Conservation (phyloP, 805 yeast genomes). For the Teunomyces barrocoloradensis region DNA sequence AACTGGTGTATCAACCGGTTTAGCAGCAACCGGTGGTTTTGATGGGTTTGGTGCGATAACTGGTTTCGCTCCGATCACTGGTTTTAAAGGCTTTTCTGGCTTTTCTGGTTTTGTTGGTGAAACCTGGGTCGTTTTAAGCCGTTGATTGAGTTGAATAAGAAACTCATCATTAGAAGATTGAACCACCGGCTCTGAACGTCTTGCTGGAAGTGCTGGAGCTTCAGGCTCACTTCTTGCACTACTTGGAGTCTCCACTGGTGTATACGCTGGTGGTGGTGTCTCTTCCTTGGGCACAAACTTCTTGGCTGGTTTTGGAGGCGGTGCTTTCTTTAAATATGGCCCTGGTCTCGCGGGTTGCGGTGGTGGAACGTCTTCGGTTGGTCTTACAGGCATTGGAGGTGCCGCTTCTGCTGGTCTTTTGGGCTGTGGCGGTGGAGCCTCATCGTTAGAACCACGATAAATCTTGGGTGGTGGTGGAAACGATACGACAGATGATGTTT, state of each 20-base stretch:
- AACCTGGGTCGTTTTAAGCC: not conserved
- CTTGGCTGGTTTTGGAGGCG: slow-evolving; percentile 45
- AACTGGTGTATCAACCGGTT: not conserved
- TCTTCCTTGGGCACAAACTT: slow-evolving; percentile 16
- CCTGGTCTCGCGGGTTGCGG: not conserved
- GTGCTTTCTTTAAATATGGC: slow-evolving; percentile 22
- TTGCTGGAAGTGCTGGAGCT: not conserved
- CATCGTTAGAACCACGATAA: slow-evolving; percentile 5
- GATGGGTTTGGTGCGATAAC: slow-evolving; percentile 1
- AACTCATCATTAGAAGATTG: not conserved
- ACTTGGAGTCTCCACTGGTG: slow-evolving; percentile 5
- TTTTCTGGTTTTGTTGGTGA: not conserved
- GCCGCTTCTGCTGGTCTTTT: not conserved
- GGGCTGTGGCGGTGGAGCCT: not conserved
- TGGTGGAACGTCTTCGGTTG: not conserved
- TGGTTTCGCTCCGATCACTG: slow-evolving; percentile 11
- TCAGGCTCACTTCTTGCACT: not conserved
- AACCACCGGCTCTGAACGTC: not conserved
- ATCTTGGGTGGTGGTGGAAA: slow-evolving; percentile 17
- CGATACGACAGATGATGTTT: not conserved
- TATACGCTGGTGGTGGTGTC: slow-evolving; percentile 23
- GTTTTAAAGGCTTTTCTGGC: not conserved
- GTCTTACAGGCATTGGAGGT: not conserved
- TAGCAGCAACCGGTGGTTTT: not conserved
- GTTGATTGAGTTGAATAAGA: not conserved